Percentiles rank a stretch among this genome's conserved stretches.
phyloP scores from a whole-genome alignment of 2,329 filamentous ascomycete genomes.

The Macrophomina phaseolina region DNA sequence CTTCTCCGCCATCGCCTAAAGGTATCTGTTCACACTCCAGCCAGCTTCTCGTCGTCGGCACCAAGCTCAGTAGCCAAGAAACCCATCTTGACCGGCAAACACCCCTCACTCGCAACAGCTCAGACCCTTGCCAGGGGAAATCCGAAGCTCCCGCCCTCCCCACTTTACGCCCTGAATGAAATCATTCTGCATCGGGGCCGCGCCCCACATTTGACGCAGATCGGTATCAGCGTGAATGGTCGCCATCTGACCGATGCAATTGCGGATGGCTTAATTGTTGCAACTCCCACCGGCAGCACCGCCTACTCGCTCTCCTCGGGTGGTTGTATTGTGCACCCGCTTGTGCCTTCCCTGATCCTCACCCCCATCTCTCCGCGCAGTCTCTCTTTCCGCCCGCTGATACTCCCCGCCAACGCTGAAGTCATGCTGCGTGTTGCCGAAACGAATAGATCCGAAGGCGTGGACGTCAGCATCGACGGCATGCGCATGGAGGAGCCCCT shows the following conservation, averaged over 20 bases:
- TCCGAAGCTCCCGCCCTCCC: slow-evolving; percentile 52
- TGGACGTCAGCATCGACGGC: slow-evolving; percentile 58
- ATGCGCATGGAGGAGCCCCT: slow-evolving; percentile 47
- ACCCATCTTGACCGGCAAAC: slow-evolving; percentile 28
- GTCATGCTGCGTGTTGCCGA: slow-evolving; percentile 82
- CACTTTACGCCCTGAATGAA: slow-evolving; percentile 84
- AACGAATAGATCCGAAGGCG: slow-evolving; percentile 55
- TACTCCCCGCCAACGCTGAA: slow-evolving; percentile 83
- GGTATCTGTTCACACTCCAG: slow-evolving; percentile 75
- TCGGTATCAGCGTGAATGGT: slow-evolving; percentile 88
- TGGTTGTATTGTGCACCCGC: slow-evolving; percentile 90
- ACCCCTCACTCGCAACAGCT: slow-evolving; percentile 25
- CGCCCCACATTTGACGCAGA: slow-evolving; percentile 86
- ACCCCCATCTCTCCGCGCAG: slow-evolving; percentile 95
- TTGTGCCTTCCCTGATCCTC: slow-evolving; percentile 85
- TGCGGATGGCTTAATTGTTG: slow-evolving; percentile 92
- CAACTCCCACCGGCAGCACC: slow-evolving; percentile 91
- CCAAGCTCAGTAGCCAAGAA: slow-evolving; percentile 33
- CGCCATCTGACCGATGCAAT: slow-evolving; percentile 92
- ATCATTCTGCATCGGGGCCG: slow-evolving; percentile 90
- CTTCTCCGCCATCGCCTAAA: slow-evolving; percentile 85
- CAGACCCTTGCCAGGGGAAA: slow-evolving; percentile 29
- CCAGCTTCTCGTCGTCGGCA: slow-evolving; percentile 55
- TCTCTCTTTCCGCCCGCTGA: slow-evolving; percentile 87
- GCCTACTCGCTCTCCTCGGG: slow-evolving; percentile 94